Conservation (phyloP, 139 green algal genomes). For the Coccomyxa sp. region DNA sequence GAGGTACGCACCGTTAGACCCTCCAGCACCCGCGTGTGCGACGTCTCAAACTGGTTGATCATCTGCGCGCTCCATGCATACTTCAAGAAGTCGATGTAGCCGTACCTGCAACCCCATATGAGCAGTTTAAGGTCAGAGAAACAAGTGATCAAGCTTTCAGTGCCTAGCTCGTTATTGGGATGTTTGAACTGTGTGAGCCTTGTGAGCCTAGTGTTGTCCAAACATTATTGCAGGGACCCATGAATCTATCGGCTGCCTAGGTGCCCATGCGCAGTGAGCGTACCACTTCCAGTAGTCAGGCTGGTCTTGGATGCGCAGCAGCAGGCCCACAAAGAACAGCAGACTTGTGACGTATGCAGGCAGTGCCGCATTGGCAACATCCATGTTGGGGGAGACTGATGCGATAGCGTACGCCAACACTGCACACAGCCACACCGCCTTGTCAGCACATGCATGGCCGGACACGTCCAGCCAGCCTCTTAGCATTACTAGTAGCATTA, state of each 20-base stretch:
- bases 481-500: too few relatives aligned
- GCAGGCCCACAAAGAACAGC: conserved; percentile 60
- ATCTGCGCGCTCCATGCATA: conserved; percentile 50
- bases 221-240: background rate
- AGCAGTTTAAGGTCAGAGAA: background rate
- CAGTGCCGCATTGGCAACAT: conserved; percentile 71
- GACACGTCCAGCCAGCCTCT: background rate
- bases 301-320: conserved; percentile 59
- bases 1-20: background rate
- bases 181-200: too few relatives aligned
- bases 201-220: too few relatives aligned
- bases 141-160: background rate
- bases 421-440: background rate
- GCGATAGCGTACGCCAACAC: conserved; percentile 70
- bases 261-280: background rate
- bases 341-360: conserved; percentile 31
- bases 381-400: conserved; percentile 68
- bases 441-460: background rate
- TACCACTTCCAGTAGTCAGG: conserved; percentile 44
- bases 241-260: background rate
- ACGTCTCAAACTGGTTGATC: conserved; percentile 53
- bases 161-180: too few relatives aligned
- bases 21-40: background rate
- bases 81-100: conserved; percentile 48
- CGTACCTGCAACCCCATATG: conserved; percentile 15